These are phyloP conservation scores for Juglanconis oblonga DNA, from an alignment of 2,329 filamentous ascomycete species.

Conservation along the genomic window DNA sequence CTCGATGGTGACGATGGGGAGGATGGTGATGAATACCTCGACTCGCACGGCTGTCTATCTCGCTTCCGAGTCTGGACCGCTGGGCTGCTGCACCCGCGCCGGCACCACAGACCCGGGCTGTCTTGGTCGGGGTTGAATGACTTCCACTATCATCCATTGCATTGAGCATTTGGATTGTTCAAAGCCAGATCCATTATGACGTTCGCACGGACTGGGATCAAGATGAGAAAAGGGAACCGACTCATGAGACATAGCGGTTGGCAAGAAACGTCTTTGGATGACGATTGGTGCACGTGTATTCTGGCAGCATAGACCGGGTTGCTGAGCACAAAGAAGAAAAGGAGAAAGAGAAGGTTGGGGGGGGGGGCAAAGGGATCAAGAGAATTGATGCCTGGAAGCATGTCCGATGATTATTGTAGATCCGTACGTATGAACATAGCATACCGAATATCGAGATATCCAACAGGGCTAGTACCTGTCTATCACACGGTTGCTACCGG, in stretches of 20 bases:
- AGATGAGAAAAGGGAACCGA: too few relatives aligned
- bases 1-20: neutral
- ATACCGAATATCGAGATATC: neutral
- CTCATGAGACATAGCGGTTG: too few relatives aligned
- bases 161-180: neutral
- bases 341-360: too few relatives aligned
- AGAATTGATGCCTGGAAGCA: neutral
- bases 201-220: neutral
- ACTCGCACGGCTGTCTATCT: neutral
- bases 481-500: neutral
- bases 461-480: neutral
- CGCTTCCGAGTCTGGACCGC: neutral
- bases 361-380: neutral
- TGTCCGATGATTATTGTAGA: neutral
- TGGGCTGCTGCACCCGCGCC: neutral
- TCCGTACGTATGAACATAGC: neutral
- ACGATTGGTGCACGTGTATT: too few relatives aligned
- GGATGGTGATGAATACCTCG: neutral
- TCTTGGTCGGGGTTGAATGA: neutral
- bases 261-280: too few relatives aligned
- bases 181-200: neutral
- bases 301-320: too few relatives aligned
- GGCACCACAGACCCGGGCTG: neutral
- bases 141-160: neutral
- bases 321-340: too few relatives aligned